These are phyloP conservation scores for Narthecium ossifragum DNA, from an alignment of 106 monocot genomes.

Conservation along the genomic window DNA sequence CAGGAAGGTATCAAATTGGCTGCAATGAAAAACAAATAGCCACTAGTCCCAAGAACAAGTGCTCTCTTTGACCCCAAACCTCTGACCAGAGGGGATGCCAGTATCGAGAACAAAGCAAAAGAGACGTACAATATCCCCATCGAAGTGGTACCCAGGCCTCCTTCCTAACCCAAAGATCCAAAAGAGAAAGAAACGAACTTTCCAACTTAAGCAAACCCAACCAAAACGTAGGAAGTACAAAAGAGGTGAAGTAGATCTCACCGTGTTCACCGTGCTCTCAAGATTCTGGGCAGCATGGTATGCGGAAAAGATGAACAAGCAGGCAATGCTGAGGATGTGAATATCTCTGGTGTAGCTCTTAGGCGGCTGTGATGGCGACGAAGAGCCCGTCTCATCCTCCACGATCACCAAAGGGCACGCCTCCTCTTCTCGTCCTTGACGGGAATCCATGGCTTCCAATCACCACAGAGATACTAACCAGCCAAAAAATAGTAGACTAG, in stretches of 20 bases:
- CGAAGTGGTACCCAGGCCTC: conserved; percentile 72
- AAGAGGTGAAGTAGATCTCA: conserved; percentile 11
- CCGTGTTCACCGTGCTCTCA: conserved; percentile 81
- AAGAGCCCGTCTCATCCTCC: conserved; percentile 7
- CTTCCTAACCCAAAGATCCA: conserved; percentile 30
- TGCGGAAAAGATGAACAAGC: conserved; percentile 89
- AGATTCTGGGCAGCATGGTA: conserved; percentile 87
- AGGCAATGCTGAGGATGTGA: conserved; percentile 68
- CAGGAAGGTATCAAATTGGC: conserved; percentile 77
- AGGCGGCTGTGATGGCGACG: not conserved
- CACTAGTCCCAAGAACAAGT: conserved; percentile 68
- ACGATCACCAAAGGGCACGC: conserved; percentile 16
- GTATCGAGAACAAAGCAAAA: conserved; percentile 76
- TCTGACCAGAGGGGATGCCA: conserved; percentile 61
- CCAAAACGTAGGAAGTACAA: not conserved
- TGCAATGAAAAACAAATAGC: conserved; percentile 89
- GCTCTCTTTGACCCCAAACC: conserved; percentile 61
- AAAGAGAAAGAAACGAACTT: not conserved
- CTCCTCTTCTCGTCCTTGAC: conserved; percentile 14
- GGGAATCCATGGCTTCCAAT: conserved; percentile 5
- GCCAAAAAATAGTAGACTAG: not conserved
- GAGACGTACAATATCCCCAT: conserved; percentile 84
- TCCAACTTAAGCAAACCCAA: not conserved
- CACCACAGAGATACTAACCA: not conserved
- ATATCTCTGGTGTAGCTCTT: conserved; percentile 52